Evolutionary conservation across 345 rosid genomes (phyloP), one percentile per base, ranked within the genome.

Genomic region (Turritis glabra): DNA sequence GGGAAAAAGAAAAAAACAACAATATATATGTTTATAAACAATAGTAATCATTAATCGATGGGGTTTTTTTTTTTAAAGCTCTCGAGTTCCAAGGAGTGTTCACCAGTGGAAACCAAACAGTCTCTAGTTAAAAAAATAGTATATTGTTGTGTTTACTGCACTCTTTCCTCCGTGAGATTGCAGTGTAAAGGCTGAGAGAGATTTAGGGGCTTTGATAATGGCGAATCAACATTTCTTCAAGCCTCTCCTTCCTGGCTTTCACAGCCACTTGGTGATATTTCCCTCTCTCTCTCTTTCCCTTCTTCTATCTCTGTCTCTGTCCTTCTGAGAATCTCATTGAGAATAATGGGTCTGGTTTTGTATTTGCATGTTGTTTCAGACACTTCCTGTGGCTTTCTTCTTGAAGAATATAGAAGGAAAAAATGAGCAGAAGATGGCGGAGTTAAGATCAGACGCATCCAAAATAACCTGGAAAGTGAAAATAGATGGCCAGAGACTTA

Each of bases 181-280:
- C 58, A 51, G 17, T 37, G 25, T 35, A 9, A 21, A 57, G 25
- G 14, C 43, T 32, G n/a, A 8, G 43, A 33, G 43, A 58, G 43
- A 5, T 33, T 58, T 12, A 33, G n/a, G n/a, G 4, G 7, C n/a
- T 30, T 6, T 32, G 56, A 70, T 13, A 29, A 60, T 72, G 76
- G 76, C 6, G 17, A 12, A 59, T 23, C 41, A 59, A 59, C 67
- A 64, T 61, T 72, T 72, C 76, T 72, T 72, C 62, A 13, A 50
- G 41, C 76, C 76, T 37, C 69, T 72, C 62, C 62, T 72, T 51
- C 69, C 62, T 7, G 69, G 43, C 40, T 72, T 72, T 38, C 76
- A 72, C 32, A 62, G 35, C 53, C 32, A 51, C 41, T 62, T 72
- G 69, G 69, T 72, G 51, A 8, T 41, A 19, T 53, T n/a, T 26